Percentiles rank a stretch among this genome's conserved stretches.
These are phyloP conservation scores for Hirschioporus abietinus DNA, from an alignment of 768 basidiomycete genomes.

Conservation along the genomic window DNA sequence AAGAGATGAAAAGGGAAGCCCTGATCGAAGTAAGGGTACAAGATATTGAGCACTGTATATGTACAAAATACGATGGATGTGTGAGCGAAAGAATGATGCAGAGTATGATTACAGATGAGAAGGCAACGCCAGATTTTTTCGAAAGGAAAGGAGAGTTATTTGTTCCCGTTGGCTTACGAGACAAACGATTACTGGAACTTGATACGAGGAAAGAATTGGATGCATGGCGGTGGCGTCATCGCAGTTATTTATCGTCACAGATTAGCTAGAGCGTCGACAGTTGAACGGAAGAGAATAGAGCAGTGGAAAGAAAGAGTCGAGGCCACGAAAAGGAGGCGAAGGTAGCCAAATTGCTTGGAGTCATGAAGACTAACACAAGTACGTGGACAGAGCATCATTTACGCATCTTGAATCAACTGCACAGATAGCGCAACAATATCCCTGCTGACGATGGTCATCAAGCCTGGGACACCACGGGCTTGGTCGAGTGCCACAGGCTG, in stretches of 20 bases:
- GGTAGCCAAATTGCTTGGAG: neutral
- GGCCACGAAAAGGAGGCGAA: neutral
- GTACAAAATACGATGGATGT: neutral
- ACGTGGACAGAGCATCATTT: neutral
- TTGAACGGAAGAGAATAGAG: neutral
- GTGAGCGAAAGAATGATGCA: neutral
- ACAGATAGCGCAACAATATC: slow-evolving; percentile 1
- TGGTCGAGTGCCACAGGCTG: slow-evolving; percentile 58
- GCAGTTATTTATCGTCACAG: neutral
- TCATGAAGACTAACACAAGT: neutral
- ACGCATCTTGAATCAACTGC: neutral
- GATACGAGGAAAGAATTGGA: neutral
- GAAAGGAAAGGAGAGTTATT: neutral
- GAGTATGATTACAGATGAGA: neutral
- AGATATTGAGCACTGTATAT: neutral
- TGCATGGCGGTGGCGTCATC: neutral
- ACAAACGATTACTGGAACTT: neutral
- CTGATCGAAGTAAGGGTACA: neutral
- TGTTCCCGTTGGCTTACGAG: neutral
- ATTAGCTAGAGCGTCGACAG: neutral
- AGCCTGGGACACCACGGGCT: slow-evolving; percentile 57
- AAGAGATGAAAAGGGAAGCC: neutral
- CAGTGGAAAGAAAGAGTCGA: neutral
- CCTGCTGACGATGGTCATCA: slow-evolving; percentile 59
- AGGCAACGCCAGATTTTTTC: neutral